These are phyloP conservation scores for Scedosporium minutisporum DNA, from an alignment of 2,329 filamentous ascomycete genomes.

Conservation along the genomic window DNA sequence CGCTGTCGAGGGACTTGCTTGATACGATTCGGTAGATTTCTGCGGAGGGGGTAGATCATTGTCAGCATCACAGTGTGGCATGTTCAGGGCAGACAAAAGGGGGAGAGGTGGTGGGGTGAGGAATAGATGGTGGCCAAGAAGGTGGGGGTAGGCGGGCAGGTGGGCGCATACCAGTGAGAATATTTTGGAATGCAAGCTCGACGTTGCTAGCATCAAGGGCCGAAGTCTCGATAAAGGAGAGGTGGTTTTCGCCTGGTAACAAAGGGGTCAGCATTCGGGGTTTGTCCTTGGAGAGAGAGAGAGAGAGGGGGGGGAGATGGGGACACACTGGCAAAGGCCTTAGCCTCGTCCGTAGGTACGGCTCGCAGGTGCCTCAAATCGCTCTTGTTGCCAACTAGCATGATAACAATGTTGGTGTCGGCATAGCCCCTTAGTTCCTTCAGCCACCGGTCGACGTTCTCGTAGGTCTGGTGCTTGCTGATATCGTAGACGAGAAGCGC, in stretches of 20 bases:
- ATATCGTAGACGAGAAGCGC: conserved; percentile 98
- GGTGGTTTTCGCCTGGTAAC: conserved; percentile 77
- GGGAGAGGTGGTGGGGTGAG: background rate
- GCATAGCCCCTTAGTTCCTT: conserved; percentile 98
- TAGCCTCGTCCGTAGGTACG: conserved; percentile 95
- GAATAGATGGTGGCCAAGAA: background rate
- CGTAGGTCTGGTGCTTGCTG: conserved; percentile 98
- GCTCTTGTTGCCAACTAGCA: conserved; percentile 99
- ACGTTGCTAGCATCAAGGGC: conserved; percentile 98
- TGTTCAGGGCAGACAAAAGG: conserved; percentile 6
- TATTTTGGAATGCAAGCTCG: conserved; percentile 98
- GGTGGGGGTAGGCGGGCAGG: background rate
- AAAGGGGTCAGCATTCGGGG: background rate
- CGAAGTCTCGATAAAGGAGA: conserved; percentile 98
- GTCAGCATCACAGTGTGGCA: conserved; percentile 8
- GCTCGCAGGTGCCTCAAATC: conserved; percentile 98
- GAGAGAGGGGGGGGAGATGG: background rate
- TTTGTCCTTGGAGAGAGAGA: too few relatives aligned
- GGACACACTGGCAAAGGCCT: conserved; percentile 82
- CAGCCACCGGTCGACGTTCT: conserved; percentile 97
- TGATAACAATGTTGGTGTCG: conserved; percentile 98
- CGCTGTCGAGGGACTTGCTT: conserved; percentile 89
- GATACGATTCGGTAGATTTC: conserved; percentile 99
- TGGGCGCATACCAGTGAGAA: conserved; percentile 71
- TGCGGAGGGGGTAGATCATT: conserved; percentile 24